Evolutionary conservation across 768 basidiomycete genomes (phyloP).

Genomic region (Dendrothele bispora): DNA sequence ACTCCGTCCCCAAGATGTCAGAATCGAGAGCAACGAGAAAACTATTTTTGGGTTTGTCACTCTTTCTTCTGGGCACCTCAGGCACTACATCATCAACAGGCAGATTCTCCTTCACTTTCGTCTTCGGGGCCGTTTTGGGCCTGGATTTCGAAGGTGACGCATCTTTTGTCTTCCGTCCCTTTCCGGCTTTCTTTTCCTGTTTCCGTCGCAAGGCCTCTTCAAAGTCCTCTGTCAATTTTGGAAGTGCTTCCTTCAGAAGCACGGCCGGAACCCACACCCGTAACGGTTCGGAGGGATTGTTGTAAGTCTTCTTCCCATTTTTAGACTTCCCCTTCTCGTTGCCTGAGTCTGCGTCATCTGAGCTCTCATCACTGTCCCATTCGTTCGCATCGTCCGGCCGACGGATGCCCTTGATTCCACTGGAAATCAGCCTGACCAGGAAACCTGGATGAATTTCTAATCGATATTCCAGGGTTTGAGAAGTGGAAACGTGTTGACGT

Average conservation of each 20-base stretch:
- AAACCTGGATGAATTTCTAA: conserved; percentile 34
- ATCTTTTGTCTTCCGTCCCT: conserved; percentile 11
- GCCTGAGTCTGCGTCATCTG: conserved; percentile 15
- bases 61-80: too few species aligned
- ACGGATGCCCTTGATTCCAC: conserved; percentile 26
- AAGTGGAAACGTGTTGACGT: conserved; percentile 39
- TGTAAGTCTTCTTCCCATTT: conserved; percentile 20
- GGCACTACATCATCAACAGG: too few species aligned
- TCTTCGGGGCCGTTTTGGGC: not conserved
- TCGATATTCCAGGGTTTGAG: conserved; percentile 42
- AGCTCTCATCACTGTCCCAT: conserved; percentile 5
- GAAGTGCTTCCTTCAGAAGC: conserved; percentile 41
- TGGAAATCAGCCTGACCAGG: conserved; percentile 29
- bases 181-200: conserved; percentile 21
- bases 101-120: not conserved
- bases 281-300: conserved; percentile 28
- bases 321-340: conserved; percentile 13
- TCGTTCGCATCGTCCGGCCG: conserved; percentile 18
- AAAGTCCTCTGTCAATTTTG: conserved; percentile 33
- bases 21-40: not conserved
- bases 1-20: not conserved
- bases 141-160: not conserved
- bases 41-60: too few species aligned
- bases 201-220: conserved; percentile 26
- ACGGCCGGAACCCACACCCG: conserved; percentile 44